Base-by-base conservation (phyloP, 345 rosid species). In the Limnanthes douglasii region DNA sequence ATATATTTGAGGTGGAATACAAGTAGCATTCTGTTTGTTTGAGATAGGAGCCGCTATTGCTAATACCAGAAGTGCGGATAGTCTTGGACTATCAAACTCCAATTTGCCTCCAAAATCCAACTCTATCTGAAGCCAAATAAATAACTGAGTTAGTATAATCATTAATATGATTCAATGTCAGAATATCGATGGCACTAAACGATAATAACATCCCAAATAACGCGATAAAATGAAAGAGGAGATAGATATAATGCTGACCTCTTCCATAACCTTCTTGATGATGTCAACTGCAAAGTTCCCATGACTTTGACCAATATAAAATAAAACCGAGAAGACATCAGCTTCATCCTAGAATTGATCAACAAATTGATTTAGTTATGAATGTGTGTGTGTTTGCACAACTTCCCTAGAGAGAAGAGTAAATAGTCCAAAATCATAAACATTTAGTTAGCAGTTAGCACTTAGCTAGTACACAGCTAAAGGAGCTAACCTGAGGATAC, bases 61-160 rank as follows among this genome's bases (percentile, higher is more conserved):
- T 53, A 84, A 61, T 28, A 84, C 73, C 21, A 90, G 86, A 61
- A 54, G 80, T 25, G 86, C 86, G 21, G 82, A 69, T 41, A 68
- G 60, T 57, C 69, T 71, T 26, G 61, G 61, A 68, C 60, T 45
- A 62, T 68, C 76, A 30, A 79, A 65, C 42, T 55, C 50, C 57
- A 69, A 39, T 49, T 61, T 52, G 30, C 67, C 86, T 45, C 48
- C 68, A 21, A 54, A 62, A 45, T 50, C 59, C 41, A 80, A 75
- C 61, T 78, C 86, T 53, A 90, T 41, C 98, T 90, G 73, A 31
- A 57, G 31, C 34, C n/a, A 39, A 42, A 59, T 44, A 20, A 27
- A 31, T 38, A 44, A 40, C 41, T 20, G 37, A 57, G 49, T 37
- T 3, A 0, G 45, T 15, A 8, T 33, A 39, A 53, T 28, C 1